phyloP scores from a whole-genome alignment of 257 asterid genomes.

The Forsythia suspensa region DNA sequence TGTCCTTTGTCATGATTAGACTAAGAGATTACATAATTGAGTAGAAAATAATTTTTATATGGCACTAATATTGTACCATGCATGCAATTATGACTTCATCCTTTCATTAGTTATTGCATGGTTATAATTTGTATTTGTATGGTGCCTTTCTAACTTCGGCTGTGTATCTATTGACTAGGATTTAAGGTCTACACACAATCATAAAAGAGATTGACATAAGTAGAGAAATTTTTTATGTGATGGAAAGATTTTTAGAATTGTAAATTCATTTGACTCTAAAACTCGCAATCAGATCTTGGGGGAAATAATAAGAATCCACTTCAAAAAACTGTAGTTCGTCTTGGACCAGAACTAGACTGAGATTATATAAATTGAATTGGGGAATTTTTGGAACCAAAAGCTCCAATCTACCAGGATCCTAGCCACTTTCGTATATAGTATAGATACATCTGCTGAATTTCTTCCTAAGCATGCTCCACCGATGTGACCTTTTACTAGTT shows the following conservation, averaged over 20 bases:
- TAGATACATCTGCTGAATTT: background rate
- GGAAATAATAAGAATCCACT: background rate
- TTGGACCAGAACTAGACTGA: background rate
- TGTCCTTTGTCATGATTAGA: background rate
- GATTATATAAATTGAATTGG: background rate
- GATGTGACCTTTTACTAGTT: background rate
- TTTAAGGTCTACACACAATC: background rate
- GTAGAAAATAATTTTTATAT: background rate
- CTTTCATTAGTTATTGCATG: too few relatives aligned
- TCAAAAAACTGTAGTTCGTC: background rate
- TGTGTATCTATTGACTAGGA: background rate
- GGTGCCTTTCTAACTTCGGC: background rate
- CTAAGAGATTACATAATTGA: background rate
- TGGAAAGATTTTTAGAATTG: background rate
- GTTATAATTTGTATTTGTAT: too few relatives aligned
- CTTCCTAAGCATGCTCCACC: background rate
- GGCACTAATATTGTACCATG: background rate
- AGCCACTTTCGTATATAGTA: background rate
- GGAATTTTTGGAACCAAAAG: background rate
- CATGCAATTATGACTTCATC: background rate
- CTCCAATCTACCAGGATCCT: background rate
- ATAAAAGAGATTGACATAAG: background rate
- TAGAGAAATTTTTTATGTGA: background rate
- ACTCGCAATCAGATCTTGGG: background rate
- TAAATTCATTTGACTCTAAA: too few relatives aligned